These are phyloP conservation scores for Eimeria acervulina DNA, from an alignment of 169 alveolate genomes.

Conservation along the genomic window DNA sequence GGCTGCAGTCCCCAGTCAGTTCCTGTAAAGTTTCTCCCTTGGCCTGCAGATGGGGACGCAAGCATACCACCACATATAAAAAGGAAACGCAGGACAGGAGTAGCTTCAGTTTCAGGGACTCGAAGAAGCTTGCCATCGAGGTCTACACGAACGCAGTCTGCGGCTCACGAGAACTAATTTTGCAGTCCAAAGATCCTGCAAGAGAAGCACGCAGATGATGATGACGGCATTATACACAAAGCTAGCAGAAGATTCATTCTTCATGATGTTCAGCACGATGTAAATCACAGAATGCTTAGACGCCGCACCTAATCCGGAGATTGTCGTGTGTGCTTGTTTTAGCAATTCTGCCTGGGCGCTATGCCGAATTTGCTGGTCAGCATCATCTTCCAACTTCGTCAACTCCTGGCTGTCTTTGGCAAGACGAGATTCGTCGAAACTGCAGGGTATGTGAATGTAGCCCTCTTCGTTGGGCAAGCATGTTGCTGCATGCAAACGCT, in stretches of 20 bases:
- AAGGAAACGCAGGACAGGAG: not conserved
- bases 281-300: not conserved
- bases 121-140: not conserved
- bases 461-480: conserved; percentile 52
- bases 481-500: conserved; percentile 44
- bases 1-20: conserved; percentile 70
- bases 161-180: conserved; percentile 62
- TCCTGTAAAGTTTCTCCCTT: not conserved
- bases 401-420: not conserved
- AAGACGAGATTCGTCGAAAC: conserved; percentile 50
- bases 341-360: conserved; percentile 41
- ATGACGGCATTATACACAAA: not conserved
- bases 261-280: not conserved
- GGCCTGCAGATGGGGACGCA: conserved; percentile 3
- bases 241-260: no score
- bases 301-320: conserved; percentile 61
- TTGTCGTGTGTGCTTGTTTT: conserved; percentile 71
- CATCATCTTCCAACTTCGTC: conserved; percentile 22
- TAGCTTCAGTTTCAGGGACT: not conserved
- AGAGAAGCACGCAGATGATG: not conserved
- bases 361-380: conserved; percentile 62
- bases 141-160: not conserved
- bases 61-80: not conserved
- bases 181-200: conserved; percentile 69
- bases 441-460: conserved; percentile 32